phyloP scores from a whole-genome alignment of 495 filamentous ascomycete species.

The Podospora anserina region DNA sequence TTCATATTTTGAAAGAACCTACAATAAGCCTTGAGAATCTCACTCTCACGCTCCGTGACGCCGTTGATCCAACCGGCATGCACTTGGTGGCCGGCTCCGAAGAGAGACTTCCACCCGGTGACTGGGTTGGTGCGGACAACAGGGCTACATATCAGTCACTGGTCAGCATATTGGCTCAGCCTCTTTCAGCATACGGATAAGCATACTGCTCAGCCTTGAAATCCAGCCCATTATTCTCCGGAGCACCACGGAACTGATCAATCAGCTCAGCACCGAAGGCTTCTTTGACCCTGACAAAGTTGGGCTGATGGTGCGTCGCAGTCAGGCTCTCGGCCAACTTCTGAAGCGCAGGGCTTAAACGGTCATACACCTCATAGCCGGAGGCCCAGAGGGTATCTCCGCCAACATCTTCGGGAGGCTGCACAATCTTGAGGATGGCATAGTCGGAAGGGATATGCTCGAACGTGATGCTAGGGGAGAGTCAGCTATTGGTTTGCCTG shows the following conservation, averaged over 20 bases:
- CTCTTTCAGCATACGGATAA: background rate
- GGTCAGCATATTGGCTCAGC: background rate
- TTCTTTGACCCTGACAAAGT: slow-evolving; percentile 54
- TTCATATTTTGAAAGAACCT: slow-evolving; percentile 11
- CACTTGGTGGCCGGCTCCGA: slow-evolving; percentile 52
- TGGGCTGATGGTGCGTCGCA: slow-evolving; percentile 58
- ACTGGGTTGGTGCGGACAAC: slow-evolving; percentile 72
- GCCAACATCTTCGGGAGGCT: slow-evolving; percentile 56
- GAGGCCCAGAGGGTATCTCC: slow-evolving; percentile 68
- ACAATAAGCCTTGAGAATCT: slow-evolving; percentile 58
- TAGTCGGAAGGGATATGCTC: slow-evolving; percentile 63
- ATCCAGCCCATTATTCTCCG: slow-evolving; percentile 60
- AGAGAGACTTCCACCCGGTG: slow-evolving; percentile 70
- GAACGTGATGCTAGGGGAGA: slow-evolving; percentile 53
- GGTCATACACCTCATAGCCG: slow-evolving; percentile 69
- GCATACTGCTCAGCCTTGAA: slow-evolving; percentile 56
- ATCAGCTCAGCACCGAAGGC: slow-evolving; percentile 55
- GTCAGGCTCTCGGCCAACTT: slow-evolving; percentile 63
- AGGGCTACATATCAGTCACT: slow-evolving; percentile 49
- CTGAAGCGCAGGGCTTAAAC: slow-evolving; percentile 58
- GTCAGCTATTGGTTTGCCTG: slow-evolving; percentile 5
- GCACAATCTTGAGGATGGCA: slow-evolving; percentile 54
- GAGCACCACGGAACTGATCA: slow-evolving; percentile 55
- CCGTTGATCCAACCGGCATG: slow-evolving; percentile 62
- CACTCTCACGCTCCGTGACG: slow-evolving; percentile 58